Evolutionary conservation across 352 stramenopile genomes (phyloP), one percentile per base, ranked within the genome.

Genomic region (Plasmopara halstedii): DNA sequence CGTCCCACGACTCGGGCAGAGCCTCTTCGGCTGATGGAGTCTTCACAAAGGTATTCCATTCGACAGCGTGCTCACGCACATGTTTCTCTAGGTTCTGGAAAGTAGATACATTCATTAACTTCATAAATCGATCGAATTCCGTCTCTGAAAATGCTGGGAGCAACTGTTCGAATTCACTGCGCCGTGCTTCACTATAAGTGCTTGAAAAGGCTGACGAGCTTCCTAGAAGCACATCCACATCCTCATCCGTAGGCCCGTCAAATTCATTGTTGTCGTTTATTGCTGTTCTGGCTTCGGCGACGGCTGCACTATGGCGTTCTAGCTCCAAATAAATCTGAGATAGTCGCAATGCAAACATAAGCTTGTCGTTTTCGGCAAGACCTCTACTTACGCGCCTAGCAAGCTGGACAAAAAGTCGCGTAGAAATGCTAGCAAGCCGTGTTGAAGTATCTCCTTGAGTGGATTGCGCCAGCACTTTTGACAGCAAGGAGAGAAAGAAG

Each of bases 341-440:
- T 41, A 99, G 69, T 13, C 97, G 76, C 31, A 99, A 50, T 9
- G 94, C 88, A 73, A 99, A 99, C 53, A 98, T 96, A n/a, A 99
- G 88, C 64, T 99, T 98, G 67, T 99, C 97, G 23, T 94, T 93
- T 51, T 97, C 83, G 9, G 90, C 85, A 35, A 99, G 67, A 18
- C 96, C 94, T 50, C 94, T 87, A 36, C 84, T 96, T 25, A 99
- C 88, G 29, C 95, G 88, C 39, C 75, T 71, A 58, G 84, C 94
- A 34, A 99, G 76, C 46, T 97, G 88, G 4, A 58, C 42, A 55
- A 98, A 99, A 14, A 99, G 64, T 8, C 50, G 60, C 26, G 59
- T 70, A 19, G 82, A 86, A 37, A 97, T 66, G n/a, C 64, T 67
- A 7, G 65, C 64, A 23, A 96, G 61, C 0, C 81, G 72, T 25